These are phyloP conservation scores for Akebia trifoliata DNA, from an alignment of 164 flowering plant genomes.

Conservation along the genomic window DNA sequence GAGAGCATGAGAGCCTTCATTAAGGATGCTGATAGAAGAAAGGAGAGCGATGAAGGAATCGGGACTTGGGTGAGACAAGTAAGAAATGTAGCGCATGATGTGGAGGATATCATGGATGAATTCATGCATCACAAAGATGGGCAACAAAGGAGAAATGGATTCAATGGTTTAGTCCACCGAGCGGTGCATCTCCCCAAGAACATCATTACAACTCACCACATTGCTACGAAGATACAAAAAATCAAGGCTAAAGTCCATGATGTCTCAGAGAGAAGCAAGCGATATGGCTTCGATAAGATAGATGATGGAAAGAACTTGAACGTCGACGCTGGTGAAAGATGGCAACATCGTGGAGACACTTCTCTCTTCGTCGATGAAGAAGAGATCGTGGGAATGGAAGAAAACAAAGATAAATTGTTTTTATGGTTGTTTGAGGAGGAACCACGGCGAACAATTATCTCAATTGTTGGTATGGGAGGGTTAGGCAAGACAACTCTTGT, in stretches of 20 bases:
- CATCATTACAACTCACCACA: conserved; percentile 10
- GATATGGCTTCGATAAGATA: conserved; percentile 19
- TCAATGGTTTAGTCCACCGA: conserved; percentile 12
- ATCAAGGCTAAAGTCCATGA: conserved; percentile 21
- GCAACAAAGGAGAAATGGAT: background rate
- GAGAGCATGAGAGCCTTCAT: conserved; percentile 33
- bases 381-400: conserved; percentile 43
- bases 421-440: conserved; percentile 33
- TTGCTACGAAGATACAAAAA: conserved; percentile 21
- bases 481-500: conserved; percentile 51
- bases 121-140: conserved; percentile 17
- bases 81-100: conserved; percentile 28
- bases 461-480: conserved; percentile 62
- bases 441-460: conserved; percentile 23
- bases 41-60: conserved; percentile 20
- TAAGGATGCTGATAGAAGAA: conserved; percentile 32
- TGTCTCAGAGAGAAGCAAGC: conserved; percentile 29
- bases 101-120: conserved; percentile 31
- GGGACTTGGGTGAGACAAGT: conserved; percentile 37
- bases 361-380: conserved; percentile 29
- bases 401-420: conserved; percentile 15
- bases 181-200: conserved; percentile 18
- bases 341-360: conserved; percentile 25
- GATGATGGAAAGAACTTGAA: conserved; percentile 3
- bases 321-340: conserved; percentile 2